phyloP scores from a whole-genome alignment of 179 eudicot species.

The Actinidia arguta region DNA sequence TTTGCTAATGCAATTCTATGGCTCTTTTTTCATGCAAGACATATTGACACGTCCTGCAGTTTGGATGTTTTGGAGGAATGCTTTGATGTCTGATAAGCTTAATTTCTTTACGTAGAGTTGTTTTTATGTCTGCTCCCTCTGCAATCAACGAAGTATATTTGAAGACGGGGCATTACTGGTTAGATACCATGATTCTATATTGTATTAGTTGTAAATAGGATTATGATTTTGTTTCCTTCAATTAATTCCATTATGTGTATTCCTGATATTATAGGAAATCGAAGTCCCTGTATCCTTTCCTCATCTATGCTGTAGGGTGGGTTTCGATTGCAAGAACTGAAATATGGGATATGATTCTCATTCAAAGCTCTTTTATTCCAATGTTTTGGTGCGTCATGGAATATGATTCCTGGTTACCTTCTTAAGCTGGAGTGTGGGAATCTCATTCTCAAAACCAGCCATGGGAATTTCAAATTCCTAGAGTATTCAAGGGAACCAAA shows the following conservation, averaged over 20 bases:
- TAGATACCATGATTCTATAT: not conserved
- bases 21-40: too few relatives aligned
- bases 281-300: not conserved
- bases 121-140: not conserved
- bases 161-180: not conserved
- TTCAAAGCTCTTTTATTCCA: not conserved
- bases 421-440: not conserved
- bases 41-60: not conserved
- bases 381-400: not conserved
- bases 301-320: not conserved
- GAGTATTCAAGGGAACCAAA: not conserved
- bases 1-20: too few relatives aligned
- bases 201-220: not conserved
- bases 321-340: not conserved
- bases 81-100: not conserved
- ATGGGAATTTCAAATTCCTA: not conserved
- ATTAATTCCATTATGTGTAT: not conserved
- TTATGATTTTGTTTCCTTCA: not conserved
- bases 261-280: not conserved
- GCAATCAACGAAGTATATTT: not conserved
- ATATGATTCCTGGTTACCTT: not conserved
- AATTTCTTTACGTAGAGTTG: slow-evolving; percentile 3
- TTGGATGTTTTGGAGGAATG: not conserved
- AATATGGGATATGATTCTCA: not conserved
- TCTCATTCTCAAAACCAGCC: not conserved